Evolutionary conservation across 2,329 filamentous ascomycete species (phyloP).

Genomic region (Penicillium sp.): DNA sequence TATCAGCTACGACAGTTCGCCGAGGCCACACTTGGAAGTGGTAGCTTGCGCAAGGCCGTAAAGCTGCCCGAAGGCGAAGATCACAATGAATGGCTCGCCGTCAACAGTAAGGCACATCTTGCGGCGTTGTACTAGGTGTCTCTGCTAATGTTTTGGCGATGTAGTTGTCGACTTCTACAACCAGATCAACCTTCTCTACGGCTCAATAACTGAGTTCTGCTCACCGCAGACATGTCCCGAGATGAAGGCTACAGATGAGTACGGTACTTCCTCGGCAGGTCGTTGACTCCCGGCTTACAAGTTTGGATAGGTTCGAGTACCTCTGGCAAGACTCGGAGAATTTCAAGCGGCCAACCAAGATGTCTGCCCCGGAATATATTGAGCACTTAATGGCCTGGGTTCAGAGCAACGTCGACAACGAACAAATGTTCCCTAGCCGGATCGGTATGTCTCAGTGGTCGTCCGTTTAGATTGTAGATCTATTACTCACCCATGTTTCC

Average conservation of each 20-base stretch:
- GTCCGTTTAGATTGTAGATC: neutral
- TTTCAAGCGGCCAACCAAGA: constrained; percentile 95
- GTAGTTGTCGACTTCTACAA: constrained; percentile 99
- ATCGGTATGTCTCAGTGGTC: constrained; percentile 59
- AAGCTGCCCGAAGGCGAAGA: constrained; percentile 97
- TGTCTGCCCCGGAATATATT: constrained; percentile 95
- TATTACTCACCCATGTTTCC: constrained; percentile 15
- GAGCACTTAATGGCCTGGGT: constrained; percentile 98
- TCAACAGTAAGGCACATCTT: constrained; percentile 69
- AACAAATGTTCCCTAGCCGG: constrained; percentile 88
- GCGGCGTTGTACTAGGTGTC: neutral
- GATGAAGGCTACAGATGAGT: constrained; percentile 99
- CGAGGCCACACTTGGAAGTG: constrained; percentile 91
- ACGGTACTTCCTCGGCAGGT: constrained; percentile 34
- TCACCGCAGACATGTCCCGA: constrained; percentile 95
- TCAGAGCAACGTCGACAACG: constrained; percentile 92
- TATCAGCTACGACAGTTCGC: constrained; percentile 98
- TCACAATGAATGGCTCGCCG: constrained; percentile 95
- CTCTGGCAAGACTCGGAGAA: constrained; percentile 96
- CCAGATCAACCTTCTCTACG: constrained; percentile 98
- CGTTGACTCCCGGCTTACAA: constrained; percentile 13
- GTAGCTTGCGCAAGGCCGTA: constrained; percentile 92
- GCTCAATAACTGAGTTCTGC: constrained; percentile 98
- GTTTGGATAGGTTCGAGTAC: constrained; percentile 76
- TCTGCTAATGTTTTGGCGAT: constrained; percentile 25